These are phyloP conservation scores for Elsinoe arachidis DNA, from an alignment of 2,329 filamentous ascomycete species.

Conservation along the genomic window DNA sequence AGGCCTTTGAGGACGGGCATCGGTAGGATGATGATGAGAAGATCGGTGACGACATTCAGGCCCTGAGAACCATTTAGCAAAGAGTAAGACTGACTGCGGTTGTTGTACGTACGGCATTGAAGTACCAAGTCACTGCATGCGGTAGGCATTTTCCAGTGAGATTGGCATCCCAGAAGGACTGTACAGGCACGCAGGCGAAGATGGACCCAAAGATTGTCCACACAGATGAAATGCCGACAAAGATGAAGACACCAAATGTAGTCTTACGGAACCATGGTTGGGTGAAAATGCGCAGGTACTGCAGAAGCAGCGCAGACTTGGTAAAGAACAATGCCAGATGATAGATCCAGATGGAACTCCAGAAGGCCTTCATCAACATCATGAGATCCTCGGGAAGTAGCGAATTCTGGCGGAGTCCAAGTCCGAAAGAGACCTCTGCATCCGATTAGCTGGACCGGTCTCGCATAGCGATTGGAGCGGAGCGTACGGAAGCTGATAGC, in stretches of 20 bases:
- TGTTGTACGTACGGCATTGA: constrained; percentile 12
- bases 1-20: constrained; percentile 14
- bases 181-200: constrained; percentile 14
- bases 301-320: constrained; percentile 28
- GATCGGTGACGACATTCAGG: constrained; percentile 16
- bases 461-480: neutral
- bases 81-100: too few relatives aligned
- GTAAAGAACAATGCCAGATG: constrained; percentile 27
- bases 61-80: neutral
- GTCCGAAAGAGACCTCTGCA: constrained; percentile 8
- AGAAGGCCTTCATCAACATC: neutral
- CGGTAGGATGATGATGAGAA: constrained; percentile 16
- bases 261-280: constrained; percentile 23
- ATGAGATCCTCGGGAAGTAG: neutral
- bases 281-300: constrained; percentile 30
- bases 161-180: constrained; percentile 13
- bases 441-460: neutral
- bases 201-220: constrained; percentile 14
- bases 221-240: constrained; percentile 19
- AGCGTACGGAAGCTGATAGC: constrained; percentile 8
- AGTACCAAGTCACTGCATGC: constrained; percentile 11
- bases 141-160: constrained; percentile 10
- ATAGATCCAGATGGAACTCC: constrained; percentile 19
- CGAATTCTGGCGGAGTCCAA: neutral
- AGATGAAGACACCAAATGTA: constrained; percentile 22